phyloP scores from a whole-genome alignment of 257 asterid species.

The Penstemon newberryi region DNA sequence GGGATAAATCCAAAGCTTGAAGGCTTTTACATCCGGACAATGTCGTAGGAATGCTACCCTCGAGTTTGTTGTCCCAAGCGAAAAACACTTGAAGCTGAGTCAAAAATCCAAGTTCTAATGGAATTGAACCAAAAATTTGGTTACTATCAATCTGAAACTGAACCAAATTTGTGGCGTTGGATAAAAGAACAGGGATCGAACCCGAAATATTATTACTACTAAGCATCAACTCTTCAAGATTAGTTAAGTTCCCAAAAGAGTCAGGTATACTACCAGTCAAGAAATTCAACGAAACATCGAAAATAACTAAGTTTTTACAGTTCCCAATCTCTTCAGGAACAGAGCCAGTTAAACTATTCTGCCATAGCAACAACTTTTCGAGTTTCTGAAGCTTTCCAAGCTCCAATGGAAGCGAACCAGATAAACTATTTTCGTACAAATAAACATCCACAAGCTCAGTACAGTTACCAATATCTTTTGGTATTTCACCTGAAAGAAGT shows the following conservation, averaged over 20 bases:
- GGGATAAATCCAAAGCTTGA: conserved; percentile 71
- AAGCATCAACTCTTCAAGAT: conserved; percentile 70
- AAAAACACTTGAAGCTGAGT: conserved; percentile 56
- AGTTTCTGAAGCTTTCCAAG: conserved; percentile 67
- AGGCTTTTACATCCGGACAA: conserved; percentile 68
- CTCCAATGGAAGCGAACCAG: conserved; percentile 62
- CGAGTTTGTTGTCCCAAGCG: conserved; percentile 79
- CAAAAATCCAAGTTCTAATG: conserved; percentile 57
- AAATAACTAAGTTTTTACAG: conserved; percentile 47
- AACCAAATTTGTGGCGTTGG: conserved; percentile 53
- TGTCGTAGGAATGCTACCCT: conserved; percentile 62
- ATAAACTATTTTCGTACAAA: conserved; percentile 57
- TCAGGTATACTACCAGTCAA: conserved; percentile 55
- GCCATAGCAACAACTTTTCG: conserved; percentile 67
- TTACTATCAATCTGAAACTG: conserved; percentile 75
- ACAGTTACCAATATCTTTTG: conserved; percentile 62
- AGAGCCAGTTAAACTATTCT: conserved; percentile 53
- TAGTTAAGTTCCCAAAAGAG: conserved; percentile 58
- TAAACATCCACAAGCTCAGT: conserved; percentile 62
- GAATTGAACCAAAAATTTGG: conserved; percentile 64
- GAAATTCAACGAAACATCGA: conserved; percentile 59
- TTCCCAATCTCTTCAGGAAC: conserved; percentile 65
- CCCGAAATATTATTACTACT: conserved; percentile 79
- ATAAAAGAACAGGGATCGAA: conserved; percentile 63
- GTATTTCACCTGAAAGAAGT: conserved; percentile 69